phyloP scores from a whole-genome alignment of 345 rosid genomes.

The Hibiscus trionum region DNA sequence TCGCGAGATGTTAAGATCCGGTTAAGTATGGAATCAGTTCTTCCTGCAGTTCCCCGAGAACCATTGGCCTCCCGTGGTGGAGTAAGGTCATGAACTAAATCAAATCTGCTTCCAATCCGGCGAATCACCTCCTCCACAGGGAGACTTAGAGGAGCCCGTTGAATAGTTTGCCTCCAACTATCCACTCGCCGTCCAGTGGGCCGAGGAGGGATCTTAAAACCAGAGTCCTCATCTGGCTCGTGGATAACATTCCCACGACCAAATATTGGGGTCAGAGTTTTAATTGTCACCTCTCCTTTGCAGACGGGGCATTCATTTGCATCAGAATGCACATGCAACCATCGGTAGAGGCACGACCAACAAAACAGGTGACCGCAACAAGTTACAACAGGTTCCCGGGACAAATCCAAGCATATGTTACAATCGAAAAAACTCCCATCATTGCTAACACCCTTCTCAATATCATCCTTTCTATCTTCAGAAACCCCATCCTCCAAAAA shows the following conservation, averaged over 20 bases:
- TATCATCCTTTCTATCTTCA: conserved; percentile 20
- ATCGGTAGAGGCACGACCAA: not conserved
- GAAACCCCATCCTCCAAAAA: conserved; percentile 38
- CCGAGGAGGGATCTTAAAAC: conserved; percentile 27
- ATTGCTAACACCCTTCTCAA: conserved; percentile 44
- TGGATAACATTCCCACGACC: conserved; percentile 62
- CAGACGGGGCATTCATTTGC: conserved; percentile 44
- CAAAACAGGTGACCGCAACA: not conserved
- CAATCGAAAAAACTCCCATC: conserved; percentile 81
- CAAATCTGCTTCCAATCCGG: conserved; percentile 17
- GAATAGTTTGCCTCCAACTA: conserved; percentile 23
- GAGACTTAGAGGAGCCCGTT: conserved; percentile 46
- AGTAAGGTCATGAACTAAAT: not conserved
- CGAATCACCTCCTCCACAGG: conserved; percentile 84
- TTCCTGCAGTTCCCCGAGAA: conserved; percentile 26
- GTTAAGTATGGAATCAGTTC: conserved; percentile 45
- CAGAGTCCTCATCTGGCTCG: conserved; percentile 49
- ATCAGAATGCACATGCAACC: not conserved
- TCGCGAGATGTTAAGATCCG: conserved; percentile 64
- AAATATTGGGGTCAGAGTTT: conserved; percentile 76
- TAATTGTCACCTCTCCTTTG: conserved; percentile 79
- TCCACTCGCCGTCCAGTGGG: not conserved
- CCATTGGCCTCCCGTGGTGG: not conserved
- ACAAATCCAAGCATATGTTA: conserved; percentile 65
- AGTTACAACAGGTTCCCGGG: not conserved